Base-by-base conservation (phyloP, 2,329 filamentous ascomycete genomes). In the Alternaria sp. region DNA sequence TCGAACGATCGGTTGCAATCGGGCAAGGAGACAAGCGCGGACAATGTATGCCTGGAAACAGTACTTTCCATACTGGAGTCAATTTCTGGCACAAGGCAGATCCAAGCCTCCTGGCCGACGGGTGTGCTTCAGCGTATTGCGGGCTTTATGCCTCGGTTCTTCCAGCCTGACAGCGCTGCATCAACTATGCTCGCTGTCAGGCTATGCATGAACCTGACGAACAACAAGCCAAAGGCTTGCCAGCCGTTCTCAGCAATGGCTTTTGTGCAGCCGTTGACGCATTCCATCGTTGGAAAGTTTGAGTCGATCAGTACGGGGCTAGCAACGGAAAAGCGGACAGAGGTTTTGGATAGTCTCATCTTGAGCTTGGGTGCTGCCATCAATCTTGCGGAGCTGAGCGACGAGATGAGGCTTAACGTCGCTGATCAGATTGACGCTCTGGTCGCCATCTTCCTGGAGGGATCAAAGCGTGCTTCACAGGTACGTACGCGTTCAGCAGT, bases 161-260 rank as follows among this genome's bases (percentile, higher is more conserved):
- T 79, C 32, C 50, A 67, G 19, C 57, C 61, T 23, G 65, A 62
- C 4, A 64, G 54, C 11, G 23, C 63, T 51, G 63, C 69, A 9
- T 71, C 69, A 26, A 70, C 70, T 17, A 74, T 82, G 77, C 78
- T 88, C 17, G 81, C 88, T 26, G 82, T 95, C 50, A 89, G 92
- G 60, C 85, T 97, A 5, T 90, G 92, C 36, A 86, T 97, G 66
- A 97, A 97, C 72, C 85, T 94, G 53, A 96, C 93, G 9, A 97
- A 97, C 81, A 92, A 93, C 70, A 91, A 92, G 65, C 81, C 86
- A 0, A 83, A 84, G 13, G 89, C 92, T 12, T 93, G 92, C 44
- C 85, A 88, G 28, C 82, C 87, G 4, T 93, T 97, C 71, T 86
- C 90, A 75, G 82, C 43, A 71, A 79, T 61, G 3, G 81, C 83